A percentile compares a stretch with the other conserved stretches of the same genome.
Conservation (phyloP, 2,329 filamentous ascomycete species). For the Plectosphaerella cucumerina region DNA sequence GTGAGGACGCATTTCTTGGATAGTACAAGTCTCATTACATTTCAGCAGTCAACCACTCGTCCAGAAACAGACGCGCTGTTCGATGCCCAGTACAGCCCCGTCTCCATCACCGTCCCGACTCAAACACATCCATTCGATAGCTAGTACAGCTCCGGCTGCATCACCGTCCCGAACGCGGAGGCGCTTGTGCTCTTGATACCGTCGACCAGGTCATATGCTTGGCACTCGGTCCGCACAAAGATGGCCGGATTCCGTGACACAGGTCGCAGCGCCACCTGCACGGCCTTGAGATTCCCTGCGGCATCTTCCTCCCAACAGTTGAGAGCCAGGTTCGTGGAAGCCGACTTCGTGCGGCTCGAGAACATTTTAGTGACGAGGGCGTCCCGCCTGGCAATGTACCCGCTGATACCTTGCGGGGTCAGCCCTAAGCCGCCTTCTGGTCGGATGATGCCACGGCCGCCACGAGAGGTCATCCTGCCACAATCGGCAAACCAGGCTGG, state of each 20-base stretch:
- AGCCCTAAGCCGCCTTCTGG: conserved; percentile 4
- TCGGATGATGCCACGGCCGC: conserved; percentile 1
- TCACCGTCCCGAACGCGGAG: not conserved
- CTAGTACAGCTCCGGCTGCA: not conserved
- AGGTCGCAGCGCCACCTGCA: not conserved
- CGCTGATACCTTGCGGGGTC: conserved; percentile 8
- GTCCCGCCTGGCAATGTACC: conserved; percentile 2
- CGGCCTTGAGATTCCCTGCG: not conserved
- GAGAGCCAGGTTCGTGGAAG: too few relatives aligned
- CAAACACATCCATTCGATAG: too few relatives aligned
- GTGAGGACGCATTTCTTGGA: too few relatives aligned
- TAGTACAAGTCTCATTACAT: too few relatives aligned
- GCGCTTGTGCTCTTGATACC: not conserved
- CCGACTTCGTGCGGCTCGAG: conserved; percentile 4
- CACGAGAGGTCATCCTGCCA: conserved; percentile 2
- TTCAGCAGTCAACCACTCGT: too few relatives aligned
- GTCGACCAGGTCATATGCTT: not conserved
- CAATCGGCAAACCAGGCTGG: conserved; percentile 1
- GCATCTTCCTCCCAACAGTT: conserved; percentile 6
- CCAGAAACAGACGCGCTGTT: too few relatives aligned
- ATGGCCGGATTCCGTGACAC: not conserved
- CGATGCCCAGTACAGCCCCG: too few relatives aligned
- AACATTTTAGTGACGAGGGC: conserved; percentile 4
- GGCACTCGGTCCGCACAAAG: not conserved
- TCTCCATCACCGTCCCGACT: too few relatives aligned